phyloP scores from a whole-genome alignment of 768 basidiomycete species.

The Termitomyces sp. region DNA sequence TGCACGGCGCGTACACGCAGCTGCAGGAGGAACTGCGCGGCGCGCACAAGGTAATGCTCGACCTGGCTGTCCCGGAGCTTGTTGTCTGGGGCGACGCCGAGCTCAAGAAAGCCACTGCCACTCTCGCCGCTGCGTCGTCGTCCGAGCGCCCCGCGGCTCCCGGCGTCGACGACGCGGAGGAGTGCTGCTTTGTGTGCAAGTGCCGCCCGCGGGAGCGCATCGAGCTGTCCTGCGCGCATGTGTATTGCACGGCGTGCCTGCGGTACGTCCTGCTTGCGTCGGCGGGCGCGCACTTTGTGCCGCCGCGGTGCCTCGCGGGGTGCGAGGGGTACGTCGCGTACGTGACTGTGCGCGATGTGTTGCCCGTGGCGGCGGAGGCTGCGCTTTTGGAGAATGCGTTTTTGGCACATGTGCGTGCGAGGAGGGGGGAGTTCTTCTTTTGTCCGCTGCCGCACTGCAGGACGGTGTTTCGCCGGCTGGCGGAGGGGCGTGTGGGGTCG shows the following conservation, averaged over 20 bases:
- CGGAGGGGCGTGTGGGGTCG: conserved; percentile 1
- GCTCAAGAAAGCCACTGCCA: conserved; percentile 9
- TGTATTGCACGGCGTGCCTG: conserved; percentile 47
- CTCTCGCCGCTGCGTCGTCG: not conserved
- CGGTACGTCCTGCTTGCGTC: conserved; percentile 33
- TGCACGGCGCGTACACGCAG: conserved; percentile 30
- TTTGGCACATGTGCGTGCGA: conserved; percentile 33
- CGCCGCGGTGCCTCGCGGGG: conserved; percentile 33
- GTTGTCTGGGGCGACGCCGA: conserved; percentile 34
- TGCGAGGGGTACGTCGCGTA: conserved; percentile 30
- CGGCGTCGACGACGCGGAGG: not conserved
- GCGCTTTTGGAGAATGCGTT: conserved; percentile 37
- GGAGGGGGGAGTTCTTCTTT: conserved; percentile 38
- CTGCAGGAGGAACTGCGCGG: conserved; percentile 38
- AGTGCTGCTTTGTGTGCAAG: conserved; percentile 36
- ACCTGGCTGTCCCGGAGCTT: conserved; percentile 34
- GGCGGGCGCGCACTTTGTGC: conserved; percentile 21
- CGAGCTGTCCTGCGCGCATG: conserved; percentile 42
- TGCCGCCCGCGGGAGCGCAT: conserved; percentile 25
- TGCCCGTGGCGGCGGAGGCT: conserved; percentile 31
- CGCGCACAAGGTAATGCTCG: conserved; percentile 35
- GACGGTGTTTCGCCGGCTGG: conserved; percentile 32
- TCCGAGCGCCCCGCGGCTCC: not conserved
- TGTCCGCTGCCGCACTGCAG: conserved; percentile 51
- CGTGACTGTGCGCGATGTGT: conserved; percentile 29